Base-by-base conservation (phyloP, 176 grass and related monocot species). In the Zizania latifolia region DNA sequence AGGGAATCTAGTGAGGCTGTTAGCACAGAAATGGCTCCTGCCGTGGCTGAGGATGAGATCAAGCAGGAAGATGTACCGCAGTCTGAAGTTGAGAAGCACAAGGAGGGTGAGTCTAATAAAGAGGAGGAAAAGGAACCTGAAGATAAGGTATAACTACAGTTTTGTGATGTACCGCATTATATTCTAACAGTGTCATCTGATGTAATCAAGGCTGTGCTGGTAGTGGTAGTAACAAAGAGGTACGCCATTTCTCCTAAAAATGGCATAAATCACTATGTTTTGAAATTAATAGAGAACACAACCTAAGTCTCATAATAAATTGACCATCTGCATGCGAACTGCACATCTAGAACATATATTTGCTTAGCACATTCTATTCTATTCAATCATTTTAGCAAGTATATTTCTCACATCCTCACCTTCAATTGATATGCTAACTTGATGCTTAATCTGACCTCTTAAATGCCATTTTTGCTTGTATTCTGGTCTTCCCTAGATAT, bases 141-240 rank as follows among this genome's bases (percentile, higher is more conserved):
- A 73, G 84, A 90, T 44, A 92, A 96, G 86, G 89, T 96, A 82
- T 16, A 72, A 36, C 35, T 63, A 3, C 4, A 12, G 1, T 62
- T 74, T 6, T 21, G 14, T 30, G 19, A 10, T 53, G n/a, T 22
- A 22, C n/a, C 48, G n/a, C n/a, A 53, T 22, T 21, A 3, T 22
- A 53, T 9, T 53, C 17, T 3, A n/a, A 19, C 19, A 48, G 16
- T 48, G 14, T 19, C 6, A 19, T 40, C 21, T 37, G 22, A 3
- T 78, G 27, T 53, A 22, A 24, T 70, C 19, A 29, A 48, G 21
- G 8, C 43, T 71, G 12, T 16, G 29, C 36, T 32, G 50, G 43
- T 39, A 55, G 9, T 32, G 50, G 43, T 39, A 55, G 9, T 4
- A 22, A 17, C 14, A 17, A 19, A 10, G 24, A 6, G 23, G 28